Base-by-base conservation (phyloP, 2,329 filamentous ascomycete species). In the Apiospora arundinis region DNA sequence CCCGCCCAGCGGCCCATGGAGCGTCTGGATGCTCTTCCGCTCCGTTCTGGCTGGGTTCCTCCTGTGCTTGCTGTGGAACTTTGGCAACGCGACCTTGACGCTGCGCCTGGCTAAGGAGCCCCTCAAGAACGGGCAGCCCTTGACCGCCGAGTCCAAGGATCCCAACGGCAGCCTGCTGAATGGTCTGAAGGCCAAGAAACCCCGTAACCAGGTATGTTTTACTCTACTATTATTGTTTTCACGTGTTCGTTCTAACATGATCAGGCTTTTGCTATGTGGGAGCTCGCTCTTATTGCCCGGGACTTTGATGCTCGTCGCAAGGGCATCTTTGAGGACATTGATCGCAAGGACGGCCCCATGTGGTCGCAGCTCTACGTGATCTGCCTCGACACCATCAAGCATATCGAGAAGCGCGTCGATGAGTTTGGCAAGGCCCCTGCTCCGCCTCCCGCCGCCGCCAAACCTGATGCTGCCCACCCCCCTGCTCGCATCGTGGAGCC, bases 91-190 rank as follows among this genome's bases (percentile, higher is more conserved):
- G 40, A 89, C 93, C 37, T 97, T 98, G 79, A 92, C 92, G 6
- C 83, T 91, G n/a, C 95, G 94, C 80, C 89, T 97, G 78, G 90
- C 91, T 37, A 92, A 92, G 79, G 90, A 93, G 76, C 95, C 95
- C 0, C 80, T 97, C 70, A 97, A 97, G 84, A 93, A 93, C 75
- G 92, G 89, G n/a, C 89, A 92, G 77, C 95, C 95, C 4, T 88
- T 98, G 70, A 97, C 94, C 0, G 88, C 89, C 23, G 93, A 95
- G 75, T 93, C 94, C 21, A 96, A 93, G 78, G 95, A 98, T 80
- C 94, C 95, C 0, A 98, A 97, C 77, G 95, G 94, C 46, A 97
- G 93, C 79, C 85, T 98, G 40, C 81, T 98, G 67, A 94, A 91
- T 71, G 95, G 95, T 0, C 81, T 98, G 65, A 95, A 92, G 79